These are phyloP conservation scores for sweet orange (Citrus sinensis) DNA, from an alignment of 345 rosid species.

Conservation along the genomic window DVS_A1.0 CM039169.1:29932501-29933000, in stretches of 20 bases:
- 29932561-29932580: neutral
- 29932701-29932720: conserved; percentile 78
- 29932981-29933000: neutral
- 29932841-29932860: no score
- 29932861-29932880: no score
- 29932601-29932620: conserved; percentile 6
- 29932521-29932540: neutral
- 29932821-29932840: neutral
- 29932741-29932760: conserved; percentile 63
- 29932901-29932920: neutral
- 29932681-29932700: conserved; percentile 48
- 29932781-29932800: neutral
- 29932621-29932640: neutral
- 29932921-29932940: neutral
- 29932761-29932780: neutral
- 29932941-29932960: neutral
- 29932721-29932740: conserved; percentile 50
- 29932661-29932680: conserved; percentile 65
- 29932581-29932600: conserved; percentile 1
- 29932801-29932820: neutral
- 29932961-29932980: neutral
- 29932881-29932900: neutral
- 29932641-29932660: conserved; percentile 71
- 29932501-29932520: neutral
- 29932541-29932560: conserved; percentile 4